Conservation (phyloP, 2,329 filamentous ascomycete species). For the Aspergillus novoparasiticus region DNA sequence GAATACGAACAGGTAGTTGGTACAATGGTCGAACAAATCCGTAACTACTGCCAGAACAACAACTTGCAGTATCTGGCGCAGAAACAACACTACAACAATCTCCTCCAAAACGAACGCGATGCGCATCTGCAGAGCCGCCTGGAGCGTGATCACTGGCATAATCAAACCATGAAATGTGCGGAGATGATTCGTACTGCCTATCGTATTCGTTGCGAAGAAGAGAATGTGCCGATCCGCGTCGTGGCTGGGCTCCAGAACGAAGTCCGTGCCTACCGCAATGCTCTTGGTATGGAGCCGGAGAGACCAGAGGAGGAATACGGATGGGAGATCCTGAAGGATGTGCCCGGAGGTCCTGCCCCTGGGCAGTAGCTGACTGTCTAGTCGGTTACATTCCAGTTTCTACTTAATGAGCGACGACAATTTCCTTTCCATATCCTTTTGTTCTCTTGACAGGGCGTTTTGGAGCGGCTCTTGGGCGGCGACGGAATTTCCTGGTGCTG, state of each 20-base stretch:
- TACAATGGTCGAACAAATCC: conserved; percentile 53
- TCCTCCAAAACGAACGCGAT: conserved; percentile 54
- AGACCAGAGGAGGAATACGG: conserved; percentile 53
- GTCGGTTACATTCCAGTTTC: not conserved
- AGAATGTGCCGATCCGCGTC: conserved; percentile 46
- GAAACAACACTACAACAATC: conserved; percentile 52
- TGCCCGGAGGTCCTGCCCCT: conserved; percentile 32
- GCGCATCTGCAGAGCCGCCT: conserved; percentile 52
- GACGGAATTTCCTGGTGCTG: conserved; percentile 23
- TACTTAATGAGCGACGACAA: conserved; percentile 24
- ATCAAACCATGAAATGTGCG: conserved; percentile 49
- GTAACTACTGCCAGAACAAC: conserved; percentile 53
- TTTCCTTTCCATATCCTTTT: conserved; percentile 18
- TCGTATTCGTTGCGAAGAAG: conserved; percentile 51
- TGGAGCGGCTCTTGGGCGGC: conserved; percentile 22
- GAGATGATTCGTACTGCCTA: conserved; percentile 54
- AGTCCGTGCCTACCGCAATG: conserved; percentile 50
- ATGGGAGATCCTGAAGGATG: conserved; percentile 51
- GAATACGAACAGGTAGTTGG: conserved; percentile 52
- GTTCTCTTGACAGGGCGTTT: conserved; percentile 23
- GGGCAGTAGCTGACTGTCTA: not conserved
- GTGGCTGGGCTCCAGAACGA: conserved; percentile 52
- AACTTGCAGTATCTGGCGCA: conserved; percentile 51
- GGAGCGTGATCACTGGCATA: conserved; percentile 53
- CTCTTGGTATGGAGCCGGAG: conserved; percentile 51